Base-by-base conservation (phyloP, 495 filamentous ascomycete species). In the Penicillium diatomitis region DNA sequence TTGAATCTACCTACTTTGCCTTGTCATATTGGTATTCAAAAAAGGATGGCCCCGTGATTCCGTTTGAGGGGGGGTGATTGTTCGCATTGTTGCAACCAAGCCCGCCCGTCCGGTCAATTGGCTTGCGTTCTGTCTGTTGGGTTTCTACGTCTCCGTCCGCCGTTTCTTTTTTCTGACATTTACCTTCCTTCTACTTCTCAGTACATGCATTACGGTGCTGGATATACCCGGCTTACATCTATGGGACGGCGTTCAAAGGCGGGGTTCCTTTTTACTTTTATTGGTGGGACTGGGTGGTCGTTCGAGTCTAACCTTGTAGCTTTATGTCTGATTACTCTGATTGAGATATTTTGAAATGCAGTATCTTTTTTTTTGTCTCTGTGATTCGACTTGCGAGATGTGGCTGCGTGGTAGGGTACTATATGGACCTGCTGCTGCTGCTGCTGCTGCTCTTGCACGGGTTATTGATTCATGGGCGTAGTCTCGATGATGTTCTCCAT, bases 151-250 rank as follows among this genome's bases (percentile, higher is more conserved):
- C 36, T 46, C 41, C 52, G 48, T 28, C 46, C 37, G 32, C 56
- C 48, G 10, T 8, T 47, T 33, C 41, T 47, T 45, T 49, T 51
- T 57, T 44, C 49, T 51, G 49, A 47, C 49, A 51, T 32, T 37
- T 43, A 10, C 61, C 39, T 20, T 20, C 20, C 20, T 20, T 20
- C 20, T 50, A 56, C 49, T 69, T 70, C 63, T 70, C 65, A 60
- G 66, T 74, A 70, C 64, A 68, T 70, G 71, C 71, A 74, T 74
- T 57, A 70, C 62, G 71, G 71, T 74, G 71, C 71, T 73, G 71
- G 71, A 74, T 74, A 74, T 74, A 74, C 71, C 71, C 69, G 71
- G 69, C 67, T 73, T 73, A 71, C 63, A 64, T 70, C 58, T 59
- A 63, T 68, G 50, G 69, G 68, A 71, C 53, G 69, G 71, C 69